Percentiles rank a stretch among this genome's conserved stretches.
Conservation (phyloP, 1,284 basidiomycete species). For the Cutaneotrichosporon sp. region DNA sequence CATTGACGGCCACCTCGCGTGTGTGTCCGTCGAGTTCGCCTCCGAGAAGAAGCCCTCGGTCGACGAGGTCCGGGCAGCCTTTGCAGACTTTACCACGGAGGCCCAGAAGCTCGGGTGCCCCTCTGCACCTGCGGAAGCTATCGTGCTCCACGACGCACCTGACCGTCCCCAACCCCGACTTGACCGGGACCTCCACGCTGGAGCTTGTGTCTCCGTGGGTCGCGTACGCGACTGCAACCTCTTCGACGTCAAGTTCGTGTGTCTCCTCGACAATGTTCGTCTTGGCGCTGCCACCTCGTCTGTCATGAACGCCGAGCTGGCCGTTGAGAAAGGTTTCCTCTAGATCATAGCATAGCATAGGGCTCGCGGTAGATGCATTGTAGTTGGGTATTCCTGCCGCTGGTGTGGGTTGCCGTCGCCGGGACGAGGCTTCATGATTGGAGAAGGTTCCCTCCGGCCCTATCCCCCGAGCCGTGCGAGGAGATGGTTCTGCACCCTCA, state of each 20-base stretch:
- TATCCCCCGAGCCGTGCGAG: too few relatives aligned
- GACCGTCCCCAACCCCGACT: constrained; percentile 93
- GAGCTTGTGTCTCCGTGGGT: constrained; percentile 88
- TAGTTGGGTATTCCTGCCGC: too few relatives aligned
- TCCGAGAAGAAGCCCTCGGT: constrained; percentile 69
- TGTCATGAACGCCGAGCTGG: constrained; percentile 95
- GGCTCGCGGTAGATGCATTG: background rate
- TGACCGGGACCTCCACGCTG: constrained; percentile 85
- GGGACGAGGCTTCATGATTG: too few relatives aligned
- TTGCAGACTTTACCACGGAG: constrained; percentile 69
- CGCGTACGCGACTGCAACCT: constrained; percentile 85
- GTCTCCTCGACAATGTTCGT: constrained; percentile 89
- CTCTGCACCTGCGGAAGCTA: constrained; percentile 78
- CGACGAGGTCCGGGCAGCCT: constrained; percentile 79
- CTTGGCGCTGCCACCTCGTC: constrained; percentile 96
- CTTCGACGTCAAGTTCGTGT: constrained; percentile 93
- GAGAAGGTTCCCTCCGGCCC: too few relatives aligned
- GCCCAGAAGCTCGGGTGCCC: constrained; percentile 77
- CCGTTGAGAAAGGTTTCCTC: constrained; percentile 73
- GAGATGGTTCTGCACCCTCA: too few relatives aligned
- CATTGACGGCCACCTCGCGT: constrained; percentile 84
- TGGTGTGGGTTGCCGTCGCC: too few relatives aligned
- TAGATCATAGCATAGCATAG: background rate
- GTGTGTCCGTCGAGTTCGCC: constrained; percentile 80
- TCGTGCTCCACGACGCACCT: constrained; percentile 84